Evolutionary conservation across 306 rosid genomes (phyloP).

Genomic region (Cucurbita moschata): DNA sequence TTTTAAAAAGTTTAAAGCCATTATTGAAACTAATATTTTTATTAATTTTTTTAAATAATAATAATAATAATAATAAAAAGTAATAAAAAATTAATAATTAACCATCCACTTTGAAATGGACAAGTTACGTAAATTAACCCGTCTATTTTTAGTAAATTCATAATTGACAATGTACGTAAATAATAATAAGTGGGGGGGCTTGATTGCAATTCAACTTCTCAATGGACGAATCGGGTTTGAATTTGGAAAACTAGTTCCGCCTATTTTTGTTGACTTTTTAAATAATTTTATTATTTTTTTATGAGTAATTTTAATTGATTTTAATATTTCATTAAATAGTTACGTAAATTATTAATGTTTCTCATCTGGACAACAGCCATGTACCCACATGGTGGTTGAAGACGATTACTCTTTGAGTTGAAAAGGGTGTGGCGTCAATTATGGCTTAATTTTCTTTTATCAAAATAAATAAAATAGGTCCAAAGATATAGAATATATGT

Average conservation of each 20-base stretch:
- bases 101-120: too few relatives aligned
- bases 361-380: not conserved
- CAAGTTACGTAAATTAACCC: too few relatives aligned
- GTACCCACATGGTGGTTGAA: not conserved
- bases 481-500: not conserved
- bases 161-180: too few relatives aligned
- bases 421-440: not conserved
- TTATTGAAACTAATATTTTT: too few relatives aligned
- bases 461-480: not conserved
- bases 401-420: not conserved
- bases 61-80: too few relatives aligned
- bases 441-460: not conserved
- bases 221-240: not conserved
- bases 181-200: too few relatives aligned
- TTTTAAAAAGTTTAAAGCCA: too few relatives aligned
- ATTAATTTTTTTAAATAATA: too few relatives aligned
- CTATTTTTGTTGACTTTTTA: not conserved
- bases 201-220: not conserved
- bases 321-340: not conserved
- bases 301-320: not conserved
- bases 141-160: too few relatives aligned
- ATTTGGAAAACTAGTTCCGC: not conserved
- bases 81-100: too few relatives aligned
- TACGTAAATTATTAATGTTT: not conserved
- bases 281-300: too few relatives aligned